Conservation (phyloP, 306 rosid species). For the Vigna angularis region DNA sequence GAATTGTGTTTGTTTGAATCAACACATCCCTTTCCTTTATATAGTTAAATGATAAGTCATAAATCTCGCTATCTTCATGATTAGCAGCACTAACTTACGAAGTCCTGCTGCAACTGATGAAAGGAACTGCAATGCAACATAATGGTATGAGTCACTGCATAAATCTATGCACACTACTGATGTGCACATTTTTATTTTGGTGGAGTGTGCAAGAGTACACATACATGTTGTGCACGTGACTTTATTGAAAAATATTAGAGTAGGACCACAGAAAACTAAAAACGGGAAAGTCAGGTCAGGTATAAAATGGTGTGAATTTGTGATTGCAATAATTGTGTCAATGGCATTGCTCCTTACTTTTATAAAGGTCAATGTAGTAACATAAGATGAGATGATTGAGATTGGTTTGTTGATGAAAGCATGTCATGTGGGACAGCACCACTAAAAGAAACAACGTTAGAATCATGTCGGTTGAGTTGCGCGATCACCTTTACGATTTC, state of each 20-base stretch:
- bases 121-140: conserved; percentile 1
- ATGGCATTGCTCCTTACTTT: conserved; percentile 29
- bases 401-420: conserved; percentile 17
- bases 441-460: background rate
- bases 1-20: background rate
- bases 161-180: background rate
- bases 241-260: background rate
- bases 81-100: background rate
- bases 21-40: background rate
- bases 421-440: conserved; percentile 28
- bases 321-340: conserved; percentile 33
- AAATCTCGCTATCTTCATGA: background rate
- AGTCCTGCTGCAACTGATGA: background rate
- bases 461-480: conserved; percentile 17
- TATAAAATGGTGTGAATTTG: conserved; percentile 12
- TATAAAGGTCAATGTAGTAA: conserved; percentile 5
- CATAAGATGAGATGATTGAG: background rate
- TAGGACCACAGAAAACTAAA: background rate
- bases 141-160: background rate
- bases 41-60: too few species aligned
- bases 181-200: background rate
- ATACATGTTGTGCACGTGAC: conserved; percentile 2
- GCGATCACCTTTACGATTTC: conserved; percentile 10
- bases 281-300: background rate
- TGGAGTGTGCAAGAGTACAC: background rate